A percentile compares a stretch with the other conserved stretches of the same genome.
Conservation (phyloP, 192 early-diverging fungal genomes). For the Podila verticillata region DNA sequence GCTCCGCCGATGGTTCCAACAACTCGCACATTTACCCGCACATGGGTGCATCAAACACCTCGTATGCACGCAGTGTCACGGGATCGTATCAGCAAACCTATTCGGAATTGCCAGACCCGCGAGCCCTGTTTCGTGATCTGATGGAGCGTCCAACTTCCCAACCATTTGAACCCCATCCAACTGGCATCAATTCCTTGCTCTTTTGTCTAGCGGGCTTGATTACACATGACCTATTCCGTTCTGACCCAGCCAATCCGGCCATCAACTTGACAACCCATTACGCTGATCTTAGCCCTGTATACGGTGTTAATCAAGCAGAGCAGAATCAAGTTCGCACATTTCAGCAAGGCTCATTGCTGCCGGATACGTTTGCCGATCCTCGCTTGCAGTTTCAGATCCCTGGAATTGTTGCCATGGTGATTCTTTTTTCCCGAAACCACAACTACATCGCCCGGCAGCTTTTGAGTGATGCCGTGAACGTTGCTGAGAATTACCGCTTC, state of each 20-base stretch:
- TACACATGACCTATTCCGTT: slow-evolving; percentile 57
- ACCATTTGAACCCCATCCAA: slow-evolving; percentile 14
- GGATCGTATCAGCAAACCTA: slow-evolving; percentile 11
- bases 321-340: slow-evolving; percentile 10
- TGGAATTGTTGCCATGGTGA: slow-evolving; percentile 48
- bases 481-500: slow-evolving; percentile 44
- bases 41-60: slow-evolving; percentile 32
- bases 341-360: neutral
- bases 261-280: slow-evolving; percentile 58
- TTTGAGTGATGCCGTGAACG: slow-evolving; percentile 49
- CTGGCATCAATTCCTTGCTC: slow-evolving; percentile 52
- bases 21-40: slow-evolving; percentile 39
- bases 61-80: slow-evolving; percentile 44
- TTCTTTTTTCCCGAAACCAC: slow-evolving; percentile 61
- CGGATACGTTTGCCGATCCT: slow-evolving; percentile 11
- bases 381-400: slow-evolving; percentile 35
- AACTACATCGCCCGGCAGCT: slow-evolving; percentile 61
- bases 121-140: slow-evolving; percentile 34
- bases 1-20: slow-evolving; percentile 48
- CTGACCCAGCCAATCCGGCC: slow-evolving; percentile 33
- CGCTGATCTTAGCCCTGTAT: slow-evolving; percentile 51
- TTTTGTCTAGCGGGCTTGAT: slow-evolving; percentile 55
- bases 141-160: slow-evolving; percentile 7
- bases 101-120: slow-evolving; percentile 32
- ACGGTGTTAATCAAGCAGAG: slow-evolving; percentile 39